Percentiles rank a stretch among this genome's conserved stretches.
Evolutionary conservation across 192 early-diverging fungal species (phyloP).

Genomic region (Coemansia sp.): DNA sequence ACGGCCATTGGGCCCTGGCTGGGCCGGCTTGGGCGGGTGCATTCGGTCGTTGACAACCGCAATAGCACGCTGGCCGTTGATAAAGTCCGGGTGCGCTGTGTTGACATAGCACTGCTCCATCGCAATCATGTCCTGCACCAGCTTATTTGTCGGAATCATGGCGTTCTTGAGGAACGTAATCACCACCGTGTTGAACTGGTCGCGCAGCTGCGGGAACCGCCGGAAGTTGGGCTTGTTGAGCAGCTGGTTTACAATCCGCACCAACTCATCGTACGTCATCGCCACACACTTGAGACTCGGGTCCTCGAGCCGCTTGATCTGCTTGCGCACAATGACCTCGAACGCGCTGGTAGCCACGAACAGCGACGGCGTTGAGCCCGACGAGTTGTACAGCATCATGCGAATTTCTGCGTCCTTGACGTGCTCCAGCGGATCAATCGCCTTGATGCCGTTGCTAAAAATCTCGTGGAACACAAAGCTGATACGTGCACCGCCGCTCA

Average conservation of each 20-base stretch:
- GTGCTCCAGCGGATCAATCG: constrained; percentile 97
- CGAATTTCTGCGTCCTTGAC: constrained; percentile 99
- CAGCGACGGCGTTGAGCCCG: constrained; percentile 93
- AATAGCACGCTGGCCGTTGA: constrained; percentile 95
- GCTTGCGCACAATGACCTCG: constrained; percentile 97
- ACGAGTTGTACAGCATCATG: constrained; percentile 97
- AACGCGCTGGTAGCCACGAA: constrained; percentile 99
- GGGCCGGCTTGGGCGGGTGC: constrained; percentile 64
- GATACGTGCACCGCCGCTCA: constrained; percentile 97
- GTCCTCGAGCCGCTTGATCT: constrained; percentile 97
- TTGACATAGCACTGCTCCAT: constrained; percentile 98
- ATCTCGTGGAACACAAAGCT: constrained; percentile 99
- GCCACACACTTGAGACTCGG: constrained; percentile 93
- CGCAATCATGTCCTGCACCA: constrained; percentile 86
- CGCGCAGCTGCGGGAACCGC: constrained; percentile 93
- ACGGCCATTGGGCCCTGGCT: constrained; percentile 26
- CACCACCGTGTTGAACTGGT: constrained; percentile 91
- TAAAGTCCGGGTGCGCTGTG: constrained; percentile 98
- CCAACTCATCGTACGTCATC: constrained; percentile 97
- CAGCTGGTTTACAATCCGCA: constrained; percentile 89
- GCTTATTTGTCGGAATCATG: constrained; percentile 88
- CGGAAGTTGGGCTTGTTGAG: constrained; percentile 91
- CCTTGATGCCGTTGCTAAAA: constrained; percentile 84
- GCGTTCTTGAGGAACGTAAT: constrained; percentile 92
- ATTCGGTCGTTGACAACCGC: constrained; percentile 86